Evolutionary conservation across 1,284 basidiomycete genomes (phyloP).

Genomic region (Kalmanozyma brasiliensis): DNA sequence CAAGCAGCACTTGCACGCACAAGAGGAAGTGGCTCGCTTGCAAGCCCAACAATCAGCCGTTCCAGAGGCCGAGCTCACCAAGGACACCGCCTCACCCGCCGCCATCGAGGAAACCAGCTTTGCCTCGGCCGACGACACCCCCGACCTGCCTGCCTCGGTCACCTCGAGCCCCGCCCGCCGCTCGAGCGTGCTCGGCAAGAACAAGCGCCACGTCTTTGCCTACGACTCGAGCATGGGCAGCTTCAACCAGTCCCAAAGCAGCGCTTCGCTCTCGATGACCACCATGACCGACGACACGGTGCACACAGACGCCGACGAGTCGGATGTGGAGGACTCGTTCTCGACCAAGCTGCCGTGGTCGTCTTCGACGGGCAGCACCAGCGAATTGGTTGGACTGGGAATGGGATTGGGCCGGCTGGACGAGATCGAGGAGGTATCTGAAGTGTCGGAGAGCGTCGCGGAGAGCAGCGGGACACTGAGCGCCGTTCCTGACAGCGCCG

Average conservation of each 20-base stretch:
- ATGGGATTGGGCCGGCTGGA: slow-evolving; percentile 52
- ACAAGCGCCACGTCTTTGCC: slow-evolving; percentile 61
- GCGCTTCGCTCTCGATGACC: slow-evolving; percentile 43
- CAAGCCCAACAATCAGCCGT: slow-evolving; percentile 10
- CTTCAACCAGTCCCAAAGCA: slow-evolving; percentile 54
- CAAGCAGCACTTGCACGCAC: slow-evolving; percentile 54
- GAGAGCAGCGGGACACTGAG: slow-evolving; percentile 31
- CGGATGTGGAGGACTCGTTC: slow-evolving; percentile 33
- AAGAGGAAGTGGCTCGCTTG: slow-evolving; percentile 44
- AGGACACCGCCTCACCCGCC: neutral
- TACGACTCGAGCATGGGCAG: slow-evolving; percentile 62
- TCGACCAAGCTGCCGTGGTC: slow-evolving; percentile 27
- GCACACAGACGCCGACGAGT: slow-evolving; percentile 35
- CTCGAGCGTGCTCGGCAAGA: slow-evolving; percentile 47
- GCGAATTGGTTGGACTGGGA: slow-evolving; percentile 36
- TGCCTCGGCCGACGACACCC: slow-evolving; percentile 25
- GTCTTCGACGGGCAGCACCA: slow-evolving; percentile 5
- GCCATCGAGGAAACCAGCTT: slow-evolving; percentile 19
- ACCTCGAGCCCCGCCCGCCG: slow-evolving; percentile 22
- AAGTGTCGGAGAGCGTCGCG: slow-evolving; percentile 39
- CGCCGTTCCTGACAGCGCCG: slow-evolving; percentile 6
- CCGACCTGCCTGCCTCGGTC: slow-evolving; percentile 9
- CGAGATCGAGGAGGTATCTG: slow-evolving; percentile 56
- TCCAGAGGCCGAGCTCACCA: neutral
- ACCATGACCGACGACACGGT: slow-evolving; percentile 40